Evolutionary conservation across 768 basidiomycete genomes (phyloP), one percentile per base, ranked within the genome.

Genomic region (Roridomyces roridus): DNA sequence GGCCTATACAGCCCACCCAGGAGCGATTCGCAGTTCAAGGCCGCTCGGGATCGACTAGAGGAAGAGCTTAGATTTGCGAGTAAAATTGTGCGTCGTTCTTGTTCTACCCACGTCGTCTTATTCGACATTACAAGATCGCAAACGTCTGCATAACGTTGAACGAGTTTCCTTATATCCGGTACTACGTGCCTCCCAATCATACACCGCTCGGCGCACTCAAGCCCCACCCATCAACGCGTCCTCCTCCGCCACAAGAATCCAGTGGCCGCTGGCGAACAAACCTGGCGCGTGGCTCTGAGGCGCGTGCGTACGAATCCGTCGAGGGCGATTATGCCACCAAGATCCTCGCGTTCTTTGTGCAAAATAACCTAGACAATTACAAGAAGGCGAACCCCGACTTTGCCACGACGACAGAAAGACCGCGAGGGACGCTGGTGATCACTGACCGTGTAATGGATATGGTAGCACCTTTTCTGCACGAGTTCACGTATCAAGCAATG

Each of bases 401-500:
- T 64, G 91, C 88, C 37, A 87, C 85, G 82, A 61, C 71, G 23
- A 62, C 73, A 36, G 87, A 88, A 7, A 80, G 94, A 57, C 88
- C 90, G 12, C 85, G 90, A 53, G 87, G 84, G 4, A 91, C 93
- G 15, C 76, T 98, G 35, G 82, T 98, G 67, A 89, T 99, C 57
- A 96, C 95, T 5, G 97, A 99, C 72, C 87, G 97, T n/a, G 84
- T 95, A 4, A 94, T 99, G 89, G 97, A 99, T 72, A 87, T 88
- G 65, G 68, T 91, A 23, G 89, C 94, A 3, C 97, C 97, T 2
- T 84, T 98, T 57, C 70, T 97, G 31, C 97, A 99, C 70, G 97
- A 98, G 68, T 99, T 99, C 69, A 98, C 96, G 20, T 99, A 98
- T 72, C 97, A 98, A 72, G 96, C 97, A 0, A 99, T 99, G 97